Conservation (phyloP, 371 early-diverging fungal species). For the Lichtheimia hyalospora region DNA sequence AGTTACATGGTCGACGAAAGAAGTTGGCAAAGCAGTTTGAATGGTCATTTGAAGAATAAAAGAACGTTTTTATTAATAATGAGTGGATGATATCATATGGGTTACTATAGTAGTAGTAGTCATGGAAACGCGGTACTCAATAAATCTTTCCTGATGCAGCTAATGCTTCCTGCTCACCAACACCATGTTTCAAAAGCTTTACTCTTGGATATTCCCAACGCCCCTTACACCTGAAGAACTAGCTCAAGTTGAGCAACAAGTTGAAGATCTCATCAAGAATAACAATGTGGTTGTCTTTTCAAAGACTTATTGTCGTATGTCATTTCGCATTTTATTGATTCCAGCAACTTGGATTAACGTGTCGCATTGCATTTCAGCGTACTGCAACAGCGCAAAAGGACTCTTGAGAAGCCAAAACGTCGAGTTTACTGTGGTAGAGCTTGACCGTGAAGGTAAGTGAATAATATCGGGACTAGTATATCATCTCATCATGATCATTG, state of each 20-base stretch:
- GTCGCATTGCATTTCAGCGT: too few species aligned
- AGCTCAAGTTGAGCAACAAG: constrained; percentile 14
- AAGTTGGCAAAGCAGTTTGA: constrained; percentile 41
- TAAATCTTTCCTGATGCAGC: too few species aligned
- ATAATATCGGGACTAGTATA: too few species aligned
- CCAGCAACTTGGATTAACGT: too few species aligned
- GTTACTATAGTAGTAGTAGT: too few species aligned
- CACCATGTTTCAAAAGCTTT: not conserved
- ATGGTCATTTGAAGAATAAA: constrained; percentile 31
- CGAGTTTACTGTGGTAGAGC: too few species aligned
- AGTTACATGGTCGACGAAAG: constrained; percentile 25
- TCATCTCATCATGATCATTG: too few species aligned
- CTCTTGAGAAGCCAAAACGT: too few species aligned
- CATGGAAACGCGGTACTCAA: too few species aligned
- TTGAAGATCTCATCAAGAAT: constrained; percentile 15
- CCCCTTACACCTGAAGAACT: constrained; percentile 6
- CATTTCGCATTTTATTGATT: not conserved
- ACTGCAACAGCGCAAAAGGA: too few species aligned
- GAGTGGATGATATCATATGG: too few species aligned
- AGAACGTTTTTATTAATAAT: not conserved
- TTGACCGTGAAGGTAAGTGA: too few species aligned
- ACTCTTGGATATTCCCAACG: not conserved
- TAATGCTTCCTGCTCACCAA: not conserved
- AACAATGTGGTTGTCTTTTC: constrained; percentile 60
- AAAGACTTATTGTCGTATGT: constrained; percentile 77